These are phyloP conservation scores for Medicago ruthenica DNA, from an alignment of 306 rosid species.

Conservation along the genomic window DNA sequence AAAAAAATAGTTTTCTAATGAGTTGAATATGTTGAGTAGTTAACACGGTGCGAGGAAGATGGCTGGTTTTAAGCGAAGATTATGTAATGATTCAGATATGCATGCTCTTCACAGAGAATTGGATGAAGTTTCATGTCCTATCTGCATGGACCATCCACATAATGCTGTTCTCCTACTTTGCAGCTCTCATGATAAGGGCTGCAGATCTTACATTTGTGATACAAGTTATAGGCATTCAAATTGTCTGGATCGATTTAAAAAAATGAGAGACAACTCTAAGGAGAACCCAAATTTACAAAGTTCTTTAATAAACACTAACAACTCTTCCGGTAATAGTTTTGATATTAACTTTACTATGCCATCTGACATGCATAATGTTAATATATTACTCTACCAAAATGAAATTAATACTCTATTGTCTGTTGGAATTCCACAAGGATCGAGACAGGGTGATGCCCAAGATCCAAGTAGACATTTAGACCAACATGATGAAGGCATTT, in stretches of 20 bases:
- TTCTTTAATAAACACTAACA: slow-evolving; percentile 68
- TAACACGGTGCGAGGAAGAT: slow-evolving; percentile 86
- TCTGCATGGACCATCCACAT: slow-evolving; percentile 99
- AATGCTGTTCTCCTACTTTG: slow-evolving; percentile 98
- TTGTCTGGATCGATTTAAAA: slow-evolving; percentile 94
- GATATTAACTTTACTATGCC: slow-evolving; percentile 59
- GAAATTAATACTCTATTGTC: slow-evolving; percentile 68
- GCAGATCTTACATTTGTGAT: slow-evolving; percentile 94
- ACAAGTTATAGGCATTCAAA: slow-evolving; percentile 98
- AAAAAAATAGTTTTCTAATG: slow-evolving; percentile 58
- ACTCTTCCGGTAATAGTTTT: slow-evolving; percentile 71
- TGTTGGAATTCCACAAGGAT: slow-evolving; percentile 70
- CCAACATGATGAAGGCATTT: slow-evolving; percentile 59
- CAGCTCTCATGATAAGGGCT: slow-evolving; percentile 98
- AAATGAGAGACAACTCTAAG: slow-evolving; percentile 67
- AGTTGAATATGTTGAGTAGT: slow-evolving; percentile 82
- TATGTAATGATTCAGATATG: slow-evolving; percentile 87
- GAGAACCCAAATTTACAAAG: slow-evolving; percentile 67
- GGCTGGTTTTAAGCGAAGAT: slow-evolving; percentile 98
- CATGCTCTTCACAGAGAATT: slow-evolving; percentile 94
- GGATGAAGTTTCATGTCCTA: slow-evolving; percentile 97
- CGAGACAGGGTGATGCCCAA: slow-evolving; percentile 65
- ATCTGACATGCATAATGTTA: slow-evolving; percentile 69
- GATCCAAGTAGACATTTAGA: slow-evolving; percentile 69
- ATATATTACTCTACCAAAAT: slow-evolving; percentile 61